These are phyloP conservation scores for Senna tora DNA, from an alignment of 306 rosid genomes.

Conservation along the genomic window DNA sequence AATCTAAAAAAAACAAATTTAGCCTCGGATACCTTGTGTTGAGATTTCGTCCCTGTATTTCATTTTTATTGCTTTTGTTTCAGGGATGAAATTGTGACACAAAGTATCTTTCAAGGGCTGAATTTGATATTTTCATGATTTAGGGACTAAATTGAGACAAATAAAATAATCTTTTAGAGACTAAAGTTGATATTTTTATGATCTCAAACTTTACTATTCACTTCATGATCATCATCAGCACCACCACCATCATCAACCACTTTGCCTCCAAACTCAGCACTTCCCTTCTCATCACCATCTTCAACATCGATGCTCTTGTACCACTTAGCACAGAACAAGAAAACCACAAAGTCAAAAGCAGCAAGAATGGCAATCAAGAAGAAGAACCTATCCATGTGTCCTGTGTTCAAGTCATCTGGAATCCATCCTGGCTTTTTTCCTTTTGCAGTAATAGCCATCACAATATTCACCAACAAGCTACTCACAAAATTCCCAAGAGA, in stretches of 20 bases:
- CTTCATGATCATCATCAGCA: not conserved
- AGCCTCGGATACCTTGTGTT: no score
- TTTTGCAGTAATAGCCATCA: constrained; percentile 52
- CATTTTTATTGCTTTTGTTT: no score
- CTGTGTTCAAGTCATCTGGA: constrained; percentile 55
- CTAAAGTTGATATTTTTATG: no score
- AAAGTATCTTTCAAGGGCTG: no score
- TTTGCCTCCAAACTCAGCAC: constrained; percentile 5
- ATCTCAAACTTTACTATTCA: constrained; percentile 7
- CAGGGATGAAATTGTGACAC: no score
- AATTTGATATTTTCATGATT: no score
- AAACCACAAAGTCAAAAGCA: constrained; percentile 56
- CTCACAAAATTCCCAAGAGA: constrained; percentile 68
- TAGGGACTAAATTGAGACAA: no score
- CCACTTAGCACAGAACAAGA: constrained; percentile 55
- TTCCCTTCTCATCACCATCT: constrained; percentile 1
- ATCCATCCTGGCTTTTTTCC: constrained; percentile 57
- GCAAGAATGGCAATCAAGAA: constrained; percentile 55
- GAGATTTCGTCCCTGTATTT: no score
- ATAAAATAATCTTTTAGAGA: no score
- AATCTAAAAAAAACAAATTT: no score
- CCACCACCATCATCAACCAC: not conserved
- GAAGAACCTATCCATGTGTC: constrained; percentile 68
- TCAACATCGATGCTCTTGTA: constrained; percentile 46
- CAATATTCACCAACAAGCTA: constrained; percentile 54